Conservation (phyloP, 345 rosid genomes). For the Cardamine occulta region DNA sequence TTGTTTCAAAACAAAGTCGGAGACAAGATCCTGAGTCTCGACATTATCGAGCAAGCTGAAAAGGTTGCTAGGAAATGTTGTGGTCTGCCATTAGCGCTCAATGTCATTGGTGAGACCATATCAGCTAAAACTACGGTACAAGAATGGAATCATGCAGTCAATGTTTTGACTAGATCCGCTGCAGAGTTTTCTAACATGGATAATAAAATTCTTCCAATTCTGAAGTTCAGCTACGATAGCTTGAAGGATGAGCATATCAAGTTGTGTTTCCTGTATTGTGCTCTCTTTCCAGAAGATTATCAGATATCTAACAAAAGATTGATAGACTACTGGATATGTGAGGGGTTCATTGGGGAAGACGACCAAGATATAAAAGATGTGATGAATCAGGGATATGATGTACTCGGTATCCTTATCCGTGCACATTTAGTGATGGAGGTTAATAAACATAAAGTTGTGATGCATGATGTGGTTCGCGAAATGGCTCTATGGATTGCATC, state of each 20-base stretch:
- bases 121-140: constrained; percentile 15
- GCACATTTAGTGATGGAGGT: background rate
- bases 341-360: background rate
- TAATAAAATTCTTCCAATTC: constrained; percentile 32
- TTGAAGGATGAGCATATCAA: background rate
- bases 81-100: background rate
- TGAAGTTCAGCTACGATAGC: constrained; percentile 32
- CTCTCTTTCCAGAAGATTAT: background rate
- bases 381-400: background rate
- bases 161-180: constrained; percentile 1
- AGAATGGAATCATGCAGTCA: constrained; percentile 45
- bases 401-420: background rate
- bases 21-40: background rate
- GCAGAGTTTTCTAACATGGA: constrained; percentile 26
- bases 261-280: background rate
- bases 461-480: background rate
- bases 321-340: background rate
- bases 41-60: background rate
- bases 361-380: background rate
- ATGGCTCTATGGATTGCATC: background rate
- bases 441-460: fast-evolving
- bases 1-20: too few species aligned
- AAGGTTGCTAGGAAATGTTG: background rate
- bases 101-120: constrained; percentile 34
- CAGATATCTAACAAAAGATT: background rate